Percentiles rank a stretch among this genome's conserved stretches.
Conservation (phyloP, 805 yeast genomes). For the Nakazawaea pomicola region DNA sequence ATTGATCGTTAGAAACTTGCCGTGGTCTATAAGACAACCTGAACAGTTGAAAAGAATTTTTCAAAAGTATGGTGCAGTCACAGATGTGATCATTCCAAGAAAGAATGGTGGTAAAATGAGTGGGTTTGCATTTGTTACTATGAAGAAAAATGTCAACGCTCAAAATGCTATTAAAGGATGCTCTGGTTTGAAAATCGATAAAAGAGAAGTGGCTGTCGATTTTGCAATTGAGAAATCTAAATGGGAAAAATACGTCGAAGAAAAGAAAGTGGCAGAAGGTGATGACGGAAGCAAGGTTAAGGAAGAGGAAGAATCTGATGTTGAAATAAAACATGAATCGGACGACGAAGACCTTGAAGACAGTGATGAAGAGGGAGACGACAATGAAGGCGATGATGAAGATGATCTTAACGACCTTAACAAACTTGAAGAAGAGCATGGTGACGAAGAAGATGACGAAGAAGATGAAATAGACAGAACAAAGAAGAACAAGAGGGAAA, state of each 20-base stretch:
- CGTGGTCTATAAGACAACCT: slow-evolving; percentile 90
- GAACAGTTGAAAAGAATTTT: slow-evolving; percentile 66
- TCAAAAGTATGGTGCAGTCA: slow-evolving; percentile 76
- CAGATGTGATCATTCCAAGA: slow-evolving; percentile 85
- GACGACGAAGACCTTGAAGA: slow-evolving; percentile 24
- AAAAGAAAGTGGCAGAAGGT: slow-evolving; percentile 32
- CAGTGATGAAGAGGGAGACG: slow-evolving; percentile 26
- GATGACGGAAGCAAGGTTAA: slow-evolving; percentile 30
- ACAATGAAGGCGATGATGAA: slow-evolving; percentile 17
- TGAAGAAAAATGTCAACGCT: slow-evolving; percentile 77
- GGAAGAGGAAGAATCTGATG: slow-evolving; percentile 28
- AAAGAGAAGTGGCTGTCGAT: slow-evolving; percentile 90
- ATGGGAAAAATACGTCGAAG: slow-evolving; percentile 62
- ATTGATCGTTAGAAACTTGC: slow-evolving; percentile 84
- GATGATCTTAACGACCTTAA: slow-evolving; percentile 25
- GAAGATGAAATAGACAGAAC: slow-evolving; percentile 27
- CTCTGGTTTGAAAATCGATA: slow-evolving; percentile 75
- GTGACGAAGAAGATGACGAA: slow-evolving; percentile 28
- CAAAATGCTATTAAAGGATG: slow-evolving; percentile 73
- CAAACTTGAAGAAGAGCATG: slow-evolving; percentile 25
- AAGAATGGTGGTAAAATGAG: slow-evolving; percentile 84
- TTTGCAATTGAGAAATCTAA: slow-evolving; percentile 84
- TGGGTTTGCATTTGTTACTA: slow-evolving; percentile 92
- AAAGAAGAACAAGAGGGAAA: slow-evolving; percentile 58
- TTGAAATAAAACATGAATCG: slow-evolving; percentile 24